Base-by-base conservation (phyloP, 768 basidiomycete genomes). In the Scleroderma bovista region DNA sequence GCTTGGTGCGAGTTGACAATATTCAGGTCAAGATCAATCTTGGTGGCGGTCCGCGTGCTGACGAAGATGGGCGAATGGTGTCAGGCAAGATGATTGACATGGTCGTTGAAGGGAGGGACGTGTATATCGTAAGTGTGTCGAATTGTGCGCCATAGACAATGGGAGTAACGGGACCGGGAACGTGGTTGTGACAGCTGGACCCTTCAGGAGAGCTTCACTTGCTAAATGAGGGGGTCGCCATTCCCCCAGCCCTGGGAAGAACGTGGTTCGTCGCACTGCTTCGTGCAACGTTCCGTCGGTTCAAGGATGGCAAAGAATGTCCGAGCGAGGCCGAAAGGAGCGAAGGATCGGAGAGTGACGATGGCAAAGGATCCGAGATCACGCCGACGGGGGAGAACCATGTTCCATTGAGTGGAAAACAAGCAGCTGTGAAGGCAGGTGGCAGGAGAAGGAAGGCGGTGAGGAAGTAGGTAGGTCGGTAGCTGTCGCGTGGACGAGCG, bases 101-200 rank as follows among this genome's bases (percentile, higher is more conserved):
- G 82, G 75, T 91, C 17, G 91, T 94, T 11, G 86, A 91, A 51
- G 82, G 82, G 39, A 71, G 77, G 38, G 62, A 83, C 33, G 88
- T 93, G 36, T 93, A 79, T 68, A 75, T 92, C 50, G 88, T 90
- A 62, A 65, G 86, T 76, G 42, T 33, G 50, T 46, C 48, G 29
- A 37, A 22, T 6, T 33, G 54, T 47, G 52, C 26, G 32, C 44
- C 24, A 34, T 43, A 11, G 39, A 47, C 17, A 43, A 16, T 6
- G 3, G 33, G n/a, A n/a, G 15, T 50, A 37, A 44, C 50, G n/a
- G 51, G 47, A 46, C 50, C 19, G 26, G n/a, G 39, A 23, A 40
- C 43, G 58, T 36, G 40, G 41, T 42, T 32, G 10, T 50, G 46
- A 47, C 52, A 91, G 88, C 72, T 81, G 50, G 85, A 88, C 32